Base-by-base conservation (phyloP, 129 eudicot species). In the Tagetes erecta region DNA sequence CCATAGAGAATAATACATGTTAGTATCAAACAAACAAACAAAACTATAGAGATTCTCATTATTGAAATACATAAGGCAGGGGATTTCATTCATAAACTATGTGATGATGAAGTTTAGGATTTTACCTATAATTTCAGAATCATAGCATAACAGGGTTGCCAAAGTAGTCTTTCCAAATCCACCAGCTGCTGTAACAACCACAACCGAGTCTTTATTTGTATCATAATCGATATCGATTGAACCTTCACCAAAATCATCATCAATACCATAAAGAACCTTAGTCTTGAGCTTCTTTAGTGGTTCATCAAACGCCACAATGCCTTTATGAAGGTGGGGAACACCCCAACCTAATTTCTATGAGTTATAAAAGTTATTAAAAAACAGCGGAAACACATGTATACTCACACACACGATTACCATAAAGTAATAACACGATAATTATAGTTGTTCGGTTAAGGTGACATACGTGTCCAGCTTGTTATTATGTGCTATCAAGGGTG, bases 121-220 rank as follows among this genome's bases (percentile, higher is more conserved):
- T 14, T 42, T 31, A 78, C 82, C 72, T 62, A 2, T 56, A 71
- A 78, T 70, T 27, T 39, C 6, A 62, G 30, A 2, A 78, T 78
- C 76, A 70, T 78, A 12, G 47, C 82, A 78, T 3, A 78, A 66
- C 77, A 70, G 70, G 13, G 30, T 78, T 6, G 63, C 77, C 72
- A 78, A 62, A 62, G 82, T 78, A 14, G 82, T 70, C 57, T 78
- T 78, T 9, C 82, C 82, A 70, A 56, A 70, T 50, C 82, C 82
- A 49, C 76, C 82, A 8, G 66, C 57, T 7, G 72, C 82, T 2
- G 58, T 7, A 68, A 77, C 81, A 68, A 76, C 72, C 12, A 78
- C 47, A n/a, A 78, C 77, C 8, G 59, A n/a, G 59, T 7, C 39
- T 50, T 4, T 57, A 50, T 70, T 56, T 20, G 27, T 20, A 20